Percentiles rank a stretch among this genome's conserved stretches.
phyloP scores from a whole-genome alignment of 352 stramenopile species.

The Phytophthora quininea region DNA sequence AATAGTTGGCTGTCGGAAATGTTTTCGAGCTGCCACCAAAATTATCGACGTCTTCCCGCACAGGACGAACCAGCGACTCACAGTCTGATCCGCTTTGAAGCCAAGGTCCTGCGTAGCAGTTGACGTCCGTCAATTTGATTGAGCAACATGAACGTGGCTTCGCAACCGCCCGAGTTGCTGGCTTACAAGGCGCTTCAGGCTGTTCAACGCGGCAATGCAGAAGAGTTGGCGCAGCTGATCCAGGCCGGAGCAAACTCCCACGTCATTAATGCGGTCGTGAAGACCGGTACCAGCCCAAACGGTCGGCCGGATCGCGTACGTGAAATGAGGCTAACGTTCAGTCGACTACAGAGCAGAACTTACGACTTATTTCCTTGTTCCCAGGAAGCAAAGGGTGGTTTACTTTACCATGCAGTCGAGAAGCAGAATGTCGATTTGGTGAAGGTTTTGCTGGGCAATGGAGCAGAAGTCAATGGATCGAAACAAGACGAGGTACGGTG shows the following conservation, averaged over 20 bases:
- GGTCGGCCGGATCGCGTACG: constrained; percentile 29
- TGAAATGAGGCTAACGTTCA: too few relatives aligned
- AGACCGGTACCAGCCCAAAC: constrained; percentile 35
- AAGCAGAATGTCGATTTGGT: constrained; percentile 35
- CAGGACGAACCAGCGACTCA: too few relatives aligned
- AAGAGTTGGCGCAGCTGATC: constrained; percentile 34
- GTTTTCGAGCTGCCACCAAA: not conserved
- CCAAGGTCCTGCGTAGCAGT: not conserved
- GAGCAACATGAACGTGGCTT: constrained; percentile 18
- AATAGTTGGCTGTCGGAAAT: not conserved
- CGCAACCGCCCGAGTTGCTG: constrained; percentile 26
- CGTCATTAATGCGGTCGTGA: constrained; percentile 39
- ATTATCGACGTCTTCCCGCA: not conserved
- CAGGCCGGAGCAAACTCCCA: constrained; percentile 34
- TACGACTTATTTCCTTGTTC: not conserved
- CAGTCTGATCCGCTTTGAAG: too few relatives aligned
- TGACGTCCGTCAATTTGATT: not conserved
- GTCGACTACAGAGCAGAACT: too few relatives aligned
- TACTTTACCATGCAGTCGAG: constrained; percentile 37
- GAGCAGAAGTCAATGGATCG: constrained; percentile 35
- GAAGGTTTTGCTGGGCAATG: constrained; percentile 36
- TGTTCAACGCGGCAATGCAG: constrained; percentile 31
- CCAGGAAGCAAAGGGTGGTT: constrained; percentile 29
- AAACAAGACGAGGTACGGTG: constrained; percentile 32
- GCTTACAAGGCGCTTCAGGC: constrained; percentile 37